Conservation (phyloP, 2,329 filamentous ascomycete species). For the Ophiostoma tasmaniense region DNA sequence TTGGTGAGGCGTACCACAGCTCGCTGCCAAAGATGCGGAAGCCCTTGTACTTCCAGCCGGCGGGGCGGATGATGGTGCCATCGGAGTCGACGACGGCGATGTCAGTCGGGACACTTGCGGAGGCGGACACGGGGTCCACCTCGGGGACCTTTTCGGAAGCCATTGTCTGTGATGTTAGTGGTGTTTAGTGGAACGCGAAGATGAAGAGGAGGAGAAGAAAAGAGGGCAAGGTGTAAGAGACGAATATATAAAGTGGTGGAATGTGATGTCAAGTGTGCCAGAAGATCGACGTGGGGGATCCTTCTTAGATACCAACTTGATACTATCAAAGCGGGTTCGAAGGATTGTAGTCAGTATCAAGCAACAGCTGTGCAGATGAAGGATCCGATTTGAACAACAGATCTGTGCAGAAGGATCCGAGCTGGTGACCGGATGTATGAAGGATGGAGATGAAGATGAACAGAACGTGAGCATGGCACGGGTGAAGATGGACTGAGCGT, state of each 20-base stretch:
- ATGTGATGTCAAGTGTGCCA: background rate
- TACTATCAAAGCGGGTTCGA: background rate
- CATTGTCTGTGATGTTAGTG: constrained; percentile 6
- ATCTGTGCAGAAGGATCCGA: too few species aligned
- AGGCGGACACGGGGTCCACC: constrained; percentile 3
- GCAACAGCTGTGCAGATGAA: background rate
- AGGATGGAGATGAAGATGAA: background rate
- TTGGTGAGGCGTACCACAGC: constrained; percentile 66
- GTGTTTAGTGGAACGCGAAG: background rate
- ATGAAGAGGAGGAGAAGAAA: background rate
- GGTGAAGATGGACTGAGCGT: background rate
- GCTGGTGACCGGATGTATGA: too few species aligned
- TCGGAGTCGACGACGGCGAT: constrained; percentile 10
- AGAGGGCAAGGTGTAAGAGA: background rate
- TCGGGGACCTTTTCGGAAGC: constrained; percentile 17
- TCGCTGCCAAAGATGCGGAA: constrained; percentile 45
- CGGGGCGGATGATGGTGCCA: constrained; percentile 30
- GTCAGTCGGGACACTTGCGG: background rate
- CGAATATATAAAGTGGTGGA: background rate
- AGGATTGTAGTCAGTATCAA: background rate
- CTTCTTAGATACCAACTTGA: too few species aligned
- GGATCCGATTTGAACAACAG: background rate
- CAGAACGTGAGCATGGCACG: background rate
- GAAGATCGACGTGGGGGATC: background rate
- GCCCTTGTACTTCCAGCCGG: constrained; percentile 61